A percentile compares a stretch with the other conserved stretches of the same genome.
Conservation (phyloP, 2,329 filamentous ascomycete genomes). For the Daldinia sp. region DNA sequence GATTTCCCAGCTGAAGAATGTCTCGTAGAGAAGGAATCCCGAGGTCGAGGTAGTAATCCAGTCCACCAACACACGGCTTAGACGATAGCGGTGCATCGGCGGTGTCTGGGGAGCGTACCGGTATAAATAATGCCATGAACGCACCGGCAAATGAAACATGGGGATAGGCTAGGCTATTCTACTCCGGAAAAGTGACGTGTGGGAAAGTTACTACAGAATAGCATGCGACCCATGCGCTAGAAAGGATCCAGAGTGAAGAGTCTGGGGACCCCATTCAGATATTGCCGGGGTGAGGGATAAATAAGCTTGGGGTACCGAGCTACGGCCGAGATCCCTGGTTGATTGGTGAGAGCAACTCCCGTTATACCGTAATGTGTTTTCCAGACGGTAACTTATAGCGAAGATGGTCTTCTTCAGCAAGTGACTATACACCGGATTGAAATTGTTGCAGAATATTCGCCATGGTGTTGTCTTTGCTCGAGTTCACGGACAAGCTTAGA, state of each 20-base stretch:
- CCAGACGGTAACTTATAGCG: neutral
- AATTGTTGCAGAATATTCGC: neutral
- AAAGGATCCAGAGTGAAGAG: conserved; percentile 16
- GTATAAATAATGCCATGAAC: conserved; percentile 33
- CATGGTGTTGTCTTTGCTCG: neutral
- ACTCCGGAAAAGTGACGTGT: conserved; percentile 22
- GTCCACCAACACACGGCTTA: conserved; percentile 13
- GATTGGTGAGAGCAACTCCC: conserved; percentile 24
- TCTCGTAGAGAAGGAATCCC: neutral
- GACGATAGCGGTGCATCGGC: conserved; percentile 13
- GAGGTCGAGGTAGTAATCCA: conserved; percentile 4
- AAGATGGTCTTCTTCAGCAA: neutral
- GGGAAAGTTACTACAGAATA: conserved; percentile 16
- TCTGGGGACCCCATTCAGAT: conserved; percentile 30
- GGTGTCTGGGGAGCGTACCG: conserved; percentile 5
- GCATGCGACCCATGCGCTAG: conserved; percentile 17
- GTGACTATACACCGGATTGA: neutral
- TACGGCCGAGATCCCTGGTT: conserved; percentile 33
- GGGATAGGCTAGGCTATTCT: conserved; percentile 24
- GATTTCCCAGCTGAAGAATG: neutral
- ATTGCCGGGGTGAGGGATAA: conserved; percentile 44
- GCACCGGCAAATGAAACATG: conserved; percentile 12
- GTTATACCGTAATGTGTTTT: conserved; percentile 7
- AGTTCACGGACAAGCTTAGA: neutral
- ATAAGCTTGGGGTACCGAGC: conserved; percentile 36